Conservation (phyloP, 2,329 filamentous ascomycete genomes). For the Arachnomyces sp. region DNA sequence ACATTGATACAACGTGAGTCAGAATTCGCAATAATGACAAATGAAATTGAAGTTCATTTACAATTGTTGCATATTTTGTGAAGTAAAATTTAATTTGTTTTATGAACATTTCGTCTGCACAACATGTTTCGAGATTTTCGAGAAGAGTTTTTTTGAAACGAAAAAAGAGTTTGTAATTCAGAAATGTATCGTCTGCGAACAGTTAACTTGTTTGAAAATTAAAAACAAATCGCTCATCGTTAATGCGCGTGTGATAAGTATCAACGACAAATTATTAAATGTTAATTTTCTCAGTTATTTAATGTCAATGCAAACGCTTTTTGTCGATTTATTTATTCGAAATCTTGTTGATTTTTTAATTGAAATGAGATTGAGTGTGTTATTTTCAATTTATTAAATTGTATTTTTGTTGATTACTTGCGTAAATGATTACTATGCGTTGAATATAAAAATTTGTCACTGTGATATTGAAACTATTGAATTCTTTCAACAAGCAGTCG, state of each 20-base stretch:
- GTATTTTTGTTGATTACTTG: neutral
- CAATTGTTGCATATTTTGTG: slow-evolving; percentile 14
- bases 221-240: slow-evolving; percentile 18
- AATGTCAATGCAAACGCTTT: slow-evolving; percentile 12
- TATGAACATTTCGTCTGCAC: slow-evolving; percentile 17
- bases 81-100: slow-evolving; percentile 12
- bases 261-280: slow-evolving; percentile 19
- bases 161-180: slow-evolving; percentile 1
- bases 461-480: neutral
- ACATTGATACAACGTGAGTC: slow-evolving; percentile 4
- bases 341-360: slow-evolving; percentile 10
- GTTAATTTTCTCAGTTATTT: slow-evolving; percentile 14
- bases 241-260: slow-evolving; percentile 19
- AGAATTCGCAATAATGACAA: slow-evolving; percentile 8
- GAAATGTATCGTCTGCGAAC: neutral
- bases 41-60: slow-evolving; percentile 15
- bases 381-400: neutral
- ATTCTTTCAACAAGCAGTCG: neutral
- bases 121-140: slow-evolving; percentile 16
- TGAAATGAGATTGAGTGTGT: slow-evolving; percentile 11
- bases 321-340: slow-evolving; percentile 3
- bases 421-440: slow-evolving; percentile 1
- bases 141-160: slow-evolving; percentile 1
- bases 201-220: slow-evolving; percentile 8
- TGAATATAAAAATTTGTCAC: slow-evolving; percentile 4